Percentiles rank a stretch among this genome's conserved stretches.
phyloP scores from a whole-genome alignment of 305 asterid species.

The Solanum hybrid region DNA sequence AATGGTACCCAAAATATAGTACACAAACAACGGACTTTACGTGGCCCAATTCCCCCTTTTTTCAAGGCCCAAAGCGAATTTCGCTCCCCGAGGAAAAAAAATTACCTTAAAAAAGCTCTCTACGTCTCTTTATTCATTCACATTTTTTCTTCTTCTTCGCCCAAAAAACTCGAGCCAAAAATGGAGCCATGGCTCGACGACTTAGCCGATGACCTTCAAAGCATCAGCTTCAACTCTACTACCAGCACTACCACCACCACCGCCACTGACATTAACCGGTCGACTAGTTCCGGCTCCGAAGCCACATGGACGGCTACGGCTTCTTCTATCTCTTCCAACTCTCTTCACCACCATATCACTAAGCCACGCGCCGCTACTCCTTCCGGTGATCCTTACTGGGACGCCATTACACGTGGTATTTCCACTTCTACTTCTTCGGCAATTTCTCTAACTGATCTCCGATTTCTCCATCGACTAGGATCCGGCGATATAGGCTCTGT shows the following conservation, averaged over 20 bases:
- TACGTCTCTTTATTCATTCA: not conserved
- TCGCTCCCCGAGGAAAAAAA: not conserved
- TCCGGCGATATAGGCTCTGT: conserved; percentile 96
- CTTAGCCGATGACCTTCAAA: conserved; percentile 74
- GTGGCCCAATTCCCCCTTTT: not conserved
- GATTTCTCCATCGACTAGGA: conserved; percentile 87
- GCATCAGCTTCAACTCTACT: conserved; percentile 90
- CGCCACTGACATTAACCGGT: conserved; percentile 76
- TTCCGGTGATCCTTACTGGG: conserved; percentile 74
- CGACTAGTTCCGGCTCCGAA: conserved; percentile 89
- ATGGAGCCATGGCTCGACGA: conserved; percentile 78
- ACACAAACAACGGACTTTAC: not conserved
- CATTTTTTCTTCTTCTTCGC: not conserved
- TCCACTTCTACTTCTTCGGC: conserved; percentile 22
- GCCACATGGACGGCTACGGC: conserved; percentile 37
- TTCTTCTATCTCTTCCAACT: conserved; percentile 33
- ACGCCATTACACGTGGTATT: conserved; percentile 44
- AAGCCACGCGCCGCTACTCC: conserved; percentile 34
- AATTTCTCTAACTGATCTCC: conserved; percentile 68
- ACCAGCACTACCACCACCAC: conserved; percentile 60
- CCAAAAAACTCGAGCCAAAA: conserved; percentile 46
- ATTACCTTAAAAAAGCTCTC: conserved; percentile 3
- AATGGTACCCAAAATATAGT: not conserved
- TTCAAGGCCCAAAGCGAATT: conserved; percentile 5
- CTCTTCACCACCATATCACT: conserved; percentile 18